Conservation (phyloP, 768 basidiomycete species). For the Psilocybe tampanensis region DNA sequence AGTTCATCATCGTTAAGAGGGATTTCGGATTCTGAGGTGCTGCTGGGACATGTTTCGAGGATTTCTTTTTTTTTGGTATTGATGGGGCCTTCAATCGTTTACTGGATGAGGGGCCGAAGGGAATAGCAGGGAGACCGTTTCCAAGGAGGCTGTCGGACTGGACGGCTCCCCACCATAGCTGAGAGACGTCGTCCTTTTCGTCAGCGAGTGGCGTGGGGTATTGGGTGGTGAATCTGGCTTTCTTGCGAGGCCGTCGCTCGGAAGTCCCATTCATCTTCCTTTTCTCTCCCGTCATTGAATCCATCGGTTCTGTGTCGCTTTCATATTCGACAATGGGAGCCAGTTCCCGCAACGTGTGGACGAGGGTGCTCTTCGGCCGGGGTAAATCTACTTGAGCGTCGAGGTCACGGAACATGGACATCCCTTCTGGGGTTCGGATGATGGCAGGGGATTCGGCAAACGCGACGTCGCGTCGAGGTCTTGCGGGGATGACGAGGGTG, state of each 20-base stretch:
- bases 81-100: conserved; percentile 1
- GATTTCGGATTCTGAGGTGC: conserved; percentile 40
- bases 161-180: conserved; percentile 78
- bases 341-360: conserved; percentile 38
- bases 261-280: conserved; percentile 28
- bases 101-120: conserved; percentile 36
- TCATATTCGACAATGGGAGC: conserved; percentile 38
- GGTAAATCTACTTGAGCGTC: conserved; percentile 49
- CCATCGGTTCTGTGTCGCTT: conserved; percentile 24
- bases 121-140: conserved; percentile 65
- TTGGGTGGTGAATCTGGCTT: conserved; percentile 49
- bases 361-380: conserved; percentile 17
- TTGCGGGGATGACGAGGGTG: conserved; percentile 26
- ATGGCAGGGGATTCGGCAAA: conserved; percentile 74
- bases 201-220: conserved; percentile 37
- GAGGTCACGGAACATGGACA: conserved; percentile 65
- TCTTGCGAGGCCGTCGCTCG: conserved; percentile 62
- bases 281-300: conserved; percentile 2
- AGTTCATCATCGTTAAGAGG: conserved; percentile 71
- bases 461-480: conserved; percentile 41
- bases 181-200: conserved; percentile 46
- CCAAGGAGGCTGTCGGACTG: conserved; percentile 61
- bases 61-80: conserved; percentile 11
- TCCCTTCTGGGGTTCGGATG: conserved; percentile 70
- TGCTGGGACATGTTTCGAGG: conserved; percentile 4